phyloP scores from a whole-genome alignment of 345 rosid species.

The Viola odorata region DNA sequence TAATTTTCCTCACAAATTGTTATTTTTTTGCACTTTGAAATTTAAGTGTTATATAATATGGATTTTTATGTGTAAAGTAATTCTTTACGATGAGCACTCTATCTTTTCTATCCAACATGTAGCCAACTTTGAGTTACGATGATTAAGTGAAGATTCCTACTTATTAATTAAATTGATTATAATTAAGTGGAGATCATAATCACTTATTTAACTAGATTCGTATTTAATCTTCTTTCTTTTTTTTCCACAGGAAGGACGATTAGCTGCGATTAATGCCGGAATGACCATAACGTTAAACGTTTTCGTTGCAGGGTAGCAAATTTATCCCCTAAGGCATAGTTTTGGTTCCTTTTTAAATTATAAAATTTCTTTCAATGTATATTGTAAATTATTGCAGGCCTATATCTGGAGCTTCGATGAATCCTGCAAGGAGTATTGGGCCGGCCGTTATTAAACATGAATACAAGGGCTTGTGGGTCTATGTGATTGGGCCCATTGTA shows the following conservation, averaged over 20 bases:
- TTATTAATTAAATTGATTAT: not conserved
- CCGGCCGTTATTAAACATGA: conserved; percentile 29
- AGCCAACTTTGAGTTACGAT: too few relatives aligned
- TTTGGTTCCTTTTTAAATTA: not conserved
- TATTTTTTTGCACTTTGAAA: not conserved
- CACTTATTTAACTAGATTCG: not conserved
- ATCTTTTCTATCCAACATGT: too few relatives aligned
- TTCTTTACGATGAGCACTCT: too few relatives aligned
- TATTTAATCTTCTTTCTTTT: not conserved
- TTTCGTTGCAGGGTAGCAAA: conserved; percentile 21
- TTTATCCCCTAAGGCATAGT: not conserved
- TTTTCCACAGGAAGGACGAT: conserved; percentile 12
- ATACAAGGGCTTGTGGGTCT: conserved; percentile 33
- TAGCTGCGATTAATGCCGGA: conserved; percentile 26
- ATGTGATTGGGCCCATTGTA: conserved; percentile 21
- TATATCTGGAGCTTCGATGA: conserved; percentile 42
- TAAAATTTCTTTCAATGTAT: too few relatives aligned
- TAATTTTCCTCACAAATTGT: not conserved
- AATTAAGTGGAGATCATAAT: not conserved
- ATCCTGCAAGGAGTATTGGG: conserved; percentile 35
- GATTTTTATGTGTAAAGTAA: not conserved
- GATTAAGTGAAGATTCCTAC: too few relatives aligned
- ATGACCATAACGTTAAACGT: conserved; percentile 22
- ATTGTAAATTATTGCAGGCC: conserved; percentile 18
- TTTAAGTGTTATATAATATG: not conserved